These are phyloP conservation scores for Debaryomycetaceae sp. DNA, from an alignment of 1,139 yeast species.

Conservation along the genomic window DNA sequence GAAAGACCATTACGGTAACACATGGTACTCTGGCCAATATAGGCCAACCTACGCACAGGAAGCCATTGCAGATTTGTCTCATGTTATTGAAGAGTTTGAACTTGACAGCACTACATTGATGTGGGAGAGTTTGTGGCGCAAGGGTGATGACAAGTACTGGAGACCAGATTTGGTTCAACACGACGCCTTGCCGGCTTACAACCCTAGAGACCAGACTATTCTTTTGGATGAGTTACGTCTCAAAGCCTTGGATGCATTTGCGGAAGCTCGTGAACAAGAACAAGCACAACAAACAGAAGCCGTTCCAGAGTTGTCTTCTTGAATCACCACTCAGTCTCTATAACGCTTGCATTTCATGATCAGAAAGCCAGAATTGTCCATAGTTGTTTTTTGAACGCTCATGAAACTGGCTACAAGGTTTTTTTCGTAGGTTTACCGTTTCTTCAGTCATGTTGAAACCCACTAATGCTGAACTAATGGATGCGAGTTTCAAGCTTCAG, in stretches of 20 bases:
- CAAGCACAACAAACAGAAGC: background rate
- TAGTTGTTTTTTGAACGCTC: too few relatives aligned
- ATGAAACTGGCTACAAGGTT: too few relatives aligned
- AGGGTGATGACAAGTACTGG: slow-evolving; percentile 75
- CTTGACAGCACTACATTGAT: slow-evolving; percentile 48
- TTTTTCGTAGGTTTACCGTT: too few relatives aligned
- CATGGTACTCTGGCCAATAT: slow-evolving; percentile 83
- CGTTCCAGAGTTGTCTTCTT: too few relatives aligned
- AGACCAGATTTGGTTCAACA: slow-evolving; percentile 53
- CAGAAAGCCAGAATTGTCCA: too few relatives aligned
- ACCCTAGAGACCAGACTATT: slow-evolving; percentile 63
- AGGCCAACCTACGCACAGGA: slow-evolving; percentile 91
- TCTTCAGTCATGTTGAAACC: too few relatives aligned
- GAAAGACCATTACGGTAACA: slow-evolving; percentile 72
- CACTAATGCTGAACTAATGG: too few relatives aligned
- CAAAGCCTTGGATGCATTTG: slow-evolving; percentile 37
- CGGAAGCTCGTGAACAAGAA: slow-evolving; percentile 14
- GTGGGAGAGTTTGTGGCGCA: slow-evolving; percentile 88
- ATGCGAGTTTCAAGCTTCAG: too few relatives aligned
- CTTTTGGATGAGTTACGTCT: slow-evolving; percentile 56
- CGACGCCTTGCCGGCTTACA: slow-evolving; percentile 53
- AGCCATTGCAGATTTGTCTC: slow-evolving; percentile 82
- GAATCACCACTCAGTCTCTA: too few relatives aligned
- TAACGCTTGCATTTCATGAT: too few relatives aligned
- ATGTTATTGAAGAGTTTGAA: slow-evolving; percentile 62